Base-by-base conservation (phyloP, 2,329 filamentous ascomycete genomes). In the Drechmeria coniospora region DNA sequence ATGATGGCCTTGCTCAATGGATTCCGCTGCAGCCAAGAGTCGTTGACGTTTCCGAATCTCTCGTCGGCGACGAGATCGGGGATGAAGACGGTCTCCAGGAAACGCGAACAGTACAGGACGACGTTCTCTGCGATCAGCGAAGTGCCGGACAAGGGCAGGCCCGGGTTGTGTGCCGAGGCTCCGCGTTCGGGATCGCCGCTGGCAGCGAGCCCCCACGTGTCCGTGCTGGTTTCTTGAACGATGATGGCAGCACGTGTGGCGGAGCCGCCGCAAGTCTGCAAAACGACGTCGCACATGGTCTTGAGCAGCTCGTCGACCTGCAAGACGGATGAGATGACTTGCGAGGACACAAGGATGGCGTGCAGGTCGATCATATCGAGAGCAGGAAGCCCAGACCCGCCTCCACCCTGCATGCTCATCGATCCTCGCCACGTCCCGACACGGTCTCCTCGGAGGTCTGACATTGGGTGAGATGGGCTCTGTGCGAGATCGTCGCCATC, bases 311-410 rank as follows among this genome's bases (percentile, higher is more conserved):
- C 68, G 36, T 86, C 79, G 9, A 86, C 69, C 37, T 79, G 68
- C 8, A 87, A 53, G 27, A 84, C 77, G 11, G 79, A 84, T 4
- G 79, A 86, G 23, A 87, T 74, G 23, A 86, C 68, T 45, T 84
- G 80, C 8, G 77, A 83, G 3, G 76, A 81, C 40, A 80, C 74
- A 10, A 87, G 59, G 32, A 87, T 86, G 15, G 76, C 77, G 23
- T 80, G 75, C 35, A 86, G 51, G 48, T 86, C 80, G 44, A 87
- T 74, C 74, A 87, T 84, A 53, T 87, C 80, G 29, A 87, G 63
- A 16, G 78, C 74, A 22, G 78, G 77, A 33, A 84, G 60, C 8
- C 75, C 74, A 20, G 60, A 68, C 3, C 66, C 68, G 13, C 66
- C 59, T 36, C 72, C 69, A 5, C 64, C 51, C 32, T 66, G 62